Conservation (phyloP, 2,329 filamentous ascomycete genomes). For the Stagonosporopsis tanaceti region DNA sequence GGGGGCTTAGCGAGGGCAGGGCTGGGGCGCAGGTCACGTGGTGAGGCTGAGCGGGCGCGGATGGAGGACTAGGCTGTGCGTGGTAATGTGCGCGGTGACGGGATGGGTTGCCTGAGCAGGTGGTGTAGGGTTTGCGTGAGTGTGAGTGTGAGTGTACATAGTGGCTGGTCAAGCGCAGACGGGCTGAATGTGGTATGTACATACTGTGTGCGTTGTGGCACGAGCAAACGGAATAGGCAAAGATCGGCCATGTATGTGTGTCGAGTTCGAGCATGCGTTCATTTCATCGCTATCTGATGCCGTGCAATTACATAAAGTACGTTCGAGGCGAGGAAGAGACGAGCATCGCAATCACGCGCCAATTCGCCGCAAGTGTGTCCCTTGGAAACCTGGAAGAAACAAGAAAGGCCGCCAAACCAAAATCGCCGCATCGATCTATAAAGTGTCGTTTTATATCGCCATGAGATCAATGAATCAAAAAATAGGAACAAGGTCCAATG, state of each 20-base stretch:
- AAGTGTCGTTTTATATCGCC: conserved; percentile 16
- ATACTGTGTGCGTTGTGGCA: background rate
- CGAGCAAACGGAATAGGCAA: background rate
- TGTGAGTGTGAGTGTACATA: background rate
- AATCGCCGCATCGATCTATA: conserved; percentile 16
- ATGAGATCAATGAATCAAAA: conserved; percentile 7
- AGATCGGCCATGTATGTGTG: background rate
- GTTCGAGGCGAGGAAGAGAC: background rate
- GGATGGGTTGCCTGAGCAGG: background rate
- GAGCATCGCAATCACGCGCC: conserved; percentile 3
- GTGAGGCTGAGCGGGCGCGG: conserved; percentile 16
- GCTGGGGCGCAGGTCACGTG: background rate
- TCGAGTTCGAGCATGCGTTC: background rate
- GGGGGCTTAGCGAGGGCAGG: background rate
- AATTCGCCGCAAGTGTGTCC: conserved; percentile 12
- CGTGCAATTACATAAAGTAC: conserved; percentile 13
- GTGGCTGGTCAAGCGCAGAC: background rate
- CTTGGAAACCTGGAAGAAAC: conserved; percentile 3
- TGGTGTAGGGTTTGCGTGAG: background rate
- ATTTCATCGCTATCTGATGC: conserved; percentile 11
- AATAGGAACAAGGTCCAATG: conserved; percentile 6
- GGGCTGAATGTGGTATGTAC: no score
- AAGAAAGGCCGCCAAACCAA: conserved; percentile 10
- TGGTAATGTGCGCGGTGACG: background rate
- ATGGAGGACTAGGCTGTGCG: background rate